Base-by-base conservation (phyloP, 1,284 basidiomycete genomes). In the Malassezia sympodialis region DNA sequence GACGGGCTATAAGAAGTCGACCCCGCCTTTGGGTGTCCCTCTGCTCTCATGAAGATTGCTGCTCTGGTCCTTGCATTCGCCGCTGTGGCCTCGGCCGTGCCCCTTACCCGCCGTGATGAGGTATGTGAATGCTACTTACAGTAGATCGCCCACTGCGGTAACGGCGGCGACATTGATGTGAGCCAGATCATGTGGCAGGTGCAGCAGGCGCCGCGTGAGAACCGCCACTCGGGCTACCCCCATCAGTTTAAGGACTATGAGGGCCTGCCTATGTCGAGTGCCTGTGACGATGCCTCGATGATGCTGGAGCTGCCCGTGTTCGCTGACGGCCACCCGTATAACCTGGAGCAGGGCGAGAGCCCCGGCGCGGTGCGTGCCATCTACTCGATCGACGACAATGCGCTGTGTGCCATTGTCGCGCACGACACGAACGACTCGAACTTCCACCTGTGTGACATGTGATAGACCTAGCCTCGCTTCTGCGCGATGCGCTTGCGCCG, bases 401-500 rank as follows among this genome's bases (percentile, higher is more conserved):
- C 42, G 14, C 51, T 52, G 19, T 52, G 51, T 32, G 51, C 51
- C 24, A 32, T 52, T 19, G 43, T 52, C n/a, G 51, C 51, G 8
- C 51, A 52, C 35, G 43, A 52, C 30, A 46, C n/a, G 24, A 30
- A 52, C 44, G 43, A 46, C 43, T 31, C 26, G 19, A 30, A 52
- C 51, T 52, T 52, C 51, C 51, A 52, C 28, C 26, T 24, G 30
- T 52, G 51, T 26, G 6, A 14, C 8, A 40, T 17, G 21, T 12
- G 44, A 11, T 35, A 51, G 27, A 15, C 21, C 4, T 26, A 19
- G 34, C 35, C 8, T n/a, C 3, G 21, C 19, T 43, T 28, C 41
- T 28, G 24, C 19, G n/a, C n/a, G 78, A 1, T 89, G 78, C 1
- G 85, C 82, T 75, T 88, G 86, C 0, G 87, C 87, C 2, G 85